Percentiles rank a stretch among this genome's conserved stretches.
phyloP scores from a whole-genome alignment of 2,329 filamentous ascomycete genomes.

The Xylaria sp. region DNA sequence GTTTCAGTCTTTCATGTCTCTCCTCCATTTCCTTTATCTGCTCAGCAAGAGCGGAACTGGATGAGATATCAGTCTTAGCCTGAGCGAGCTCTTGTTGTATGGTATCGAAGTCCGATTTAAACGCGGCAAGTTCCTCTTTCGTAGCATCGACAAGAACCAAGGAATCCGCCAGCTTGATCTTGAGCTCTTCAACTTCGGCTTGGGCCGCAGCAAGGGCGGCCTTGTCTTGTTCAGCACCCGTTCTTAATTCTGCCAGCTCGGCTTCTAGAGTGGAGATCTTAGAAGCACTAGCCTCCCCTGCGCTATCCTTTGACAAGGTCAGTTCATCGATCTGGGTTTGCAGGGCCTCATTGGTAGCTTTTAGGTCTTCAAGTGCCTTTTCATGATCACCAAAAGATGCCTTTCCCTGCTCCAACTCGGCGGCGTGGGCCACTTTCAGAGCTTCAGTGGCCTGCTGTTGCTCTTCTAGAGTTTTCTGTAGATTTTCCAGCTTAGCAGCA shows the following conservation, averaged over 20 bases:
- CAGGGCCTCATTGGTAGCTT: constrained; percentile 62
- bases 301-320: constrained; percentile 59
- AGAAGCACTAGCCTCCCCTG: constrained; percentile 57
- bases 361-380: constrained; percentile 62
- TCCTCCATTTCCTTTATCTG: constrained; percentile 48
- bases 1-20: constrained; percentile 60
- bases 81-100: constrained; percentile 58
- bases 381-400: constrained; percentile 60
- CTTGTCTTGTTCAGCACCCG: constrained; percentile 61
- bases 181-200: constrained; percentile 53
- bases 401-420: constrained; percentile 61
- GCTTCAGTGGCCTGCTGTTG: constrained; percentile 62
- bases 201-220: constrained; percentile 60
- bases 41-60: constrained; percentile 42
- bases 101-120: constrained; percentile 62
- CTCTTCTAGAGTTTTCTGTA: constrained; percentile 61
- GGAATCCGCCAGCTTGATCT: constrained; percentile 52
- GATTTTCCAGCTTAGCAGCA: constrained; percentile 59
- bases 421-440: constrained; percentile 64
- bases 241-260: constrained; percentile 63
- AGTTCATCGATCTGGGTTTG: constrained; percentile 67
- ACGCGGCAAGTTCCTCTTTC: constrained; percentile 59
- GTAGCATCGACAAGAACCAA: constrained; percentile 45
- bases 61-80: constrained; percentile 60
- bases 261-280: constrained; percentile 64